phyloP scores from a whole-genome alignment of 306 rosid genomes.

The Ammopiptanthus mongolicus region DNA sequence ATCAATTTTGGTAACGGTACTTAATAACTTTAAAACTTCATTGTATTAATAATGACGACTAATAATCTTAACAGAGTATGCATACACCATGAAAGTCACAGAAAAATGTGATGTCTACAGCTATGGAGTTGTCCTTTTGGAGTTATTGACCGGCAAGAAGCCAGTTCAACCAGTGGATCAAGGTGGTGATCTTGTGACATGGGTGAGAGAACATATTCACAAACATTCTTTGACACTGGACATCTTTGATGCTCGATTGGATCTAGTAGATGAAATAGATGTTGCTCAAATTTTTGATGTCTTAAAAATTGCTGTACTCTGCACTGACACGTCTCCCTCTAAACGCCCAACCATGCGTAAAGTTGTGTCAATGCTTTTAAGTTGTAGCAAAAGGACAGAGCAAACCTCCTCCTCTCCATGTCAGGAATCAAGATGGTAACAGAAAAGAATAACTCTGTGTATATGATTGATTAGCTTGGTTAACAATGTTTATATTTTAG shows the following conservation, averaged over 20 bases:
- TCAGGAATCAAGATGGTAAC: slow-evolving; percentile 12
- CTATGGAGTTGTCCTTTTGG: slow-evolving; percentile 68
- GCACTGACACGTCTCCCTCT: slow-evolving; percentile 43
- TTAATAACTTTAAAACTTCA: not conserved
- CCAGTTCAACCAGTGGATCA: slow-evolving; percentile 60
- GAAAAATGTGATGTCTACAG: slow-evolving; percentile 80
- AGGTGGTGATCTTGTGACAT: slow-evolving; percentile 73
- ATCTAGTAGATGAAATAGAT: slow-evolving; percentile 38
- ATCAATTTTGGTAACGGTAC: not conserved
- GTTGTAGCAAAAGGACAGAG: slow-evolving; percentile 36
- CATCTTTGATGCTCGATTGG: slow-evolving; percentile 55
- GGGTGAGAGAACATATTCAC: slow-evolving; percentile 48
- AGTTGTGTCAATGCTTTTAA: slow-evolving; percentile 63
- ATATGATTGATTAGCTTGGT: not conserved
- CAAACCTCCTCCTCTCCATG: slow-evolving; percentile 28
- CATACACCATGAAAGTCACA: slow-evolving; percentile 69
- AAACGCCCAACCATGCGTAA: slow-evolving; percentile 60
- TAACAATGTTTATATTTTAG: not conserved
- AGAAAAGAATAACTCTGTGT: not conserved
- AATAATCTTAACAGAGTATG: slow-evolving; percentile 48
- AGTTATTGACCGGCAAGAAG: slow-evolving; percentile 66
- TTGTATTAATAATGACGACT: not conserved
- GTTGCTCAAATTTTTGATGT: slow-evolving; percentile 52
- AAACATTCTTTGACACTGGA: slow-evolving; percentile 47
- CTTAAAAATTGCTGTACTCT: slow-evolving; percentile 56